A percentile compares a stretch with the other conserved stretches of the same genome.
These are phyloP conservation scores for Taiozyma sp. DNA, from an alignment of 1,139 yeast species.

Conservation along the genomic window DNA sequence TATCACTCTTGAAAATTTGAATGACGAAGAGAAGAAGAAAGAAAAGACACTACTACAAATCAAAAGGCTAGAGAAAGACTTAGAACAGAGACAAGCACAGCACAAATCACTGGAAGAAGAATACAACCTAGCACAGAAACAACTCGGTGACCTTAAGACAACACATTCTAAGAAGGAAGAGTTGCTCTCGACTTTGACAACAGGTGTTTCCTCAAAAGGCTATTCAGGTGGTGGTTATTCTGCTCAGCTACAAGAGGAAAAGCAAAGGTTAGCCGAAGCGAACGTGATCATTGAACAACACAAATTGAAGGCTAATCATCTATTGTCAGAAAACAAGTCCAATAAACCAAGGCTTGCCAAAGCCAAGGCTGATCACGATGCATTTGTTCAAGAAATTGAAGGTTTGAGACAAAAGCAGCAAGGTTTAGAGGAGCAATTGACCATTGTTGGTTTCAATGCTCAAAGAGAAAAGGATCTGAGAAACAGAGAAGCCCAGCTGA, in stretches of 20 bases:
- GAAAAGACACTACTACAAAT: slow-evolving; percentile 17
- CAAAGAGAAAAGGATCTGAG: slow-evolving; percentile 41
- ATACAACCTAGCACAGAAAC: slow-evolving; percentile 39
- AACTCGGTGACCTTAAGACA: slow-evolving; percentile 40
- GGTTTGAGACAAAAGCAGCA: slow-evolving; percentile 35
- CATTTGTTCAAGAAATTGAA: slow-evolving; percentile 38
- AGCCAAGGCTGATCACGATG: slow-evolving; percentile 51
- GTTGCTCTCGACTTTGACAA: slow-evolving; percentile 71
- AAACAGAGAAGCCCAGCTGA: slow-evolving; percentile 34
- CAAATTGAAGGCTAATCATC: slow-evolving; percentile 52
- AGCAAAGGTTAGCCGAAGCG: slow-evolving; percentile 49
- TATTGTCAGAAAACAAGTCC: slow-evolving; percentile 45
- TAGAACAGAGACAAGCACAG: slow-evolving; percentile 21
- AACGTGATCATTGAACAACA: slow-evolving; percentile 56
- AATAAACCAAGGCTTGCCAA: slow-evolving; percentile 47
- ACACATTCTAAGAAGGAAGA: slow-evolving; percentile 68
- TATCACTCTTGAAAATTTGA: slow-evolving; percentile 46
- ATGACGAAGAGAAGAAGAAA: slow-evolving; percentile 38
- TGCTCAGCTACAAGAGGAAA: slow-evolving; percentile 64
- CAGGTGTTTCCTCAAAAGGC: slow-evolving; percentile 88
- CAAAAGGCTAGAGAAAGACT: slow-evolving; percentile 18
- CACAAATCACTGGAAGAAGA: slow-evolving; percentile 31
- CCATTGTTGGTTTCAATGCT: slow-evolving; percentile 57
- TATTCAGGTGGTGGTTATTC: slow-evolving; percentile 74
- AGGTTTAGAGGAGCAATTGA: slow-evolving; percentile 39